Conservation (phyloP, 192 early-diverging fungal species). For the Obelidium mucronatum region DNA sequence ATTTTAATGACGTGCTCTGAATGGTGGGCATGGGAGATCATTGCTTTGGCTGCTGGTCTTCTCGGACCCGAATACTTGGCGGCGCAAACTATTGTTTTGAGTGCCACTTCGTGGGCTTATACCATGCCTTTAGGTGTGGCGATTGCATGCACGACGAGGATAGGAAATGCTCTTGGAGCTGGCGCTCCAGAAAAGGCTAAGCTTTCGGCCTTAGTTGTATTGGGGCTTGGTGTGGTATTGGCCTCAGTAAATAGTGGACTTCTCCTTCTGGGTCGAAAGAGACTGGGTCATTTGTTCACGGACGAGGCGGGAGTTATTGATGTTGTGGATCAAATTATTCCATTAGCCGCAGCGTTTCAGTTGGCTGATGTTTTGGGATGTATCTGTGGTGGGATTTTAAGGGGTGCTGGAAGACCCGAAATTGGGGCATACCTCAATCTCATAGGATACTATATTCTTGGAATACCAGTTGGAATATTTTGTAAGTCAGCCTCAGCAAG, state of each 20-base stretch:
- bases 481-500: neutral
- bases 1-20: conserved; percentile 77
- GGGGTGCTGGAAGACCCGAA: conserved; percentile 81
- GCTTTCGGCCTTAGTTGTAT: neutral
- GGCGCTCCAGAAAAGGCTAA: conserved; percentile 15
- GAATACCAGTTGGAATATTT: conserved; percentile 31
- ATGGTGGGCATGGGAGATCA: conserved; percentile 60
- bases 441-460: conserved; percentile 31
- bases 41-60: conserved; percentile 69
- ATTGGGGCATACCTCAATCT: conserved; percentile 63
- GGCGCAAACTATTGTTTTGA: conserved; percentile 81
- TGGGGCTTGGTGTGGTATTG: neutral
- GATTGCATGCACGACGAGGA: conserved; percentile 81
- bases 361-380: conserved; percentile 56
- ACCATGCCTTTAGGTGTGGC: conserved; percentile 81
- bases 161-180: conserved; percentile 58
- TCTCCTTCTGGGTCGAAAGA: conserved; percentile 2
- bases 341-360: conserved; percentile 73
- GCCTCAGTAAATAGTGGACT: conserved; percentile 2
- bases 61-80: conserved; percentile 82
- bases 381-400: conserved; percentile 66
- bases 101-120: conserved; percentile 75
- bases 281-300: conserved; percentile 66
- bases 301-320: conserved; percentile 71
- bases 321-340: conserved; percentile 79